Base-by-base conservation (phyloP, 106 monocot genomes). In the Amphibolis antarctica region DNA sequence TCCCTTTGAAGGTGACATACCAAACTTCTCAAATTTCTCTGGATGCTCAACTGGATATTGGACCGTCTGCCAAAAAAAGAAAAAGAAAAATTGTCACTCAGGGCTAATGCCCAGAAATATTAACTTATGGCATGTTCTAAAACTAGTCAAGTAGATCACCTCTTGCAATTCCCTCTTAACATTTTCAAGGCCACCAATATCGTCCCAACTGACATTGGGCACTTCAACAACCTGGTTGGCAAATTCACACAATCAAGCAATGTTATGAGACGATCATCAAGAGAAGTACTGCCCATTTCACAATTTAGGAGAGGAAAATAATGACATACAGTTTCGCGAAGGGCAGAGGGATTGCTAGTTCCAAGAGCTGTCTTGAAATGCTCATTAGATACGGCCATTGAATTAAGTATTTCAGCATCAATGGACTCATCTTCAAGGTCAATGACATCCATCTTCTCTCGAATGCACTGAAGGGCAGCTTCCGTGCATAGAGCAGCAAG, bases 11-110 rank as follows among this genome's bases (percentile, higher is more conserved):
- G 74, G 74, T 0, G 74, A 74, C 74, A 74, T 74, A 31, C 74
- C 74, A 44, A 74, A 74, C 30, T 74, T 74, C 66, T 74, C 74
- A 52, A 74, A 74, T 59, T 74, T 74, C 30, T 74, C 74, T 26
- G 64, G 74, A 51, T 74, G 74, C 64, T 74, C 65, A 3, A 66
- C 74, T 11, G 74, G 74, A 19, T 66, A 74, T 58, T 74, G 74
- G 13, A 74, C 74, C 14, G 74, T 74, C 65, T 66, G 51, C 58
- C n/a, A n/a, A n/a, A n/a, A n/a, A n/a, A n/a, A n/a, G n/a, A n/a
- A n/a, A n/a, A 60, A 43, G 19, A 20, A 12, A 25, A 36, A 36
- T 36, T 36, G 36, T 36, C 2, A 36, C 4, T 36, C 36, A 36
- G 36, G n/a, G 2, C 36, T 36, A 36, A 36, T 2, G 36, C 7